A percentile compares a stretch with the other conserved stretches of the same genome.
These are phyloP conservation scores for Penicillium riverlandense DNA, from an alignment of 495 filamentous ascomycete genomes.

Conservation along the genomic window DNA sequence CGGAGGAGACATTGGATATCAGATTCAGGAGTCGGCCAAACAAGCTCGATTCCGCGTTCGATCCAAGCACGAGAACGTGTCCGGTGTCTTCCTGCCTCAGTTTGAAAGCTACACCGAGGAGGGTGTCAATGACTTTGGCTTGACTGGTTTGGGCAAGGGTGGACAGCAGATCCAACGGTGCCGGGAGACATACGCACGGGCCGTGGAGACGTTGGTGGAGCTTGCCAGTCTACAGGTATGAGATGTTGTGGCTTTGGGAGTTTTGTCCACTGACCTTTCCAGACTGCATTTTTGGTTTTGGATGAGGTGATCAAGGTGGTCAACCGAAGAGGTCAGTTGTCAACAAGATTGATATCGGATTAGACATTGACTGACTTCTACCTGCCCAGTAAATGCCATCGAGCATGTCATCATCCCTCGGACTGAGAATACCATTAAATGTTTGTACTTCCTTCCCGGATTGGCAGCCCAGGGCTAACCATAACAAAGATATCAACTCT, in stretches of 20 bases:
- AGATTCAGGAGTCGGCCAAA: slow-evolving; percentile 93
- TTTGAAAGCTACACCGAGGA: slow-evolving; percentile 82
- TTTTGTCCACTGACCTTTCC: slow-evolving; percentile 4
- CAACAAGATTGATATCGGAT: not conserved
- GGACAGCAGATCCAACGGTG: slow-evolving; percentile 95
- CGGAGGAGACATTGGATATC: slow-evolving; percentile 91
- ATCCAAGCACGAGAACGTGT: slow-evolving; percentile 97
- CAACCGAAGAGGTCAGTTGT: slow-evolving; percentile 73
- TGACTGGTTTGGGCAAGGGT: slow-evolving; percentile 94
- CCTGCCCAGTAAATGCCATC: slow-evolving; percentile 76
- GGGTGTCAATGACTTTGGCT: slow-evolving; percentile 88
- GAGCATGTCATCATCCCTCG: slow-evolving; percentile 98
- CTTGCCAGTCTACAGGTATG: slow-evolving; percentile 81
- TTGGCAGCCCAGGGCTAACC: slow-evolving; percentile 9
- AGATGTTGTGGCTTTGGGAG: too few relatives aligned
- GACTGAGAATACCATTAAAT: slow-evolving; percentile 98
- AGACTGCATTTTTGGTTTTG: slow-evolving; percentile 95
- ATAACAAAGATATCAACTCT: slow-evolving; percentile 78
- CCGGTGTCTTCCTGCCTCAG: slow-evolving; percentile 83
- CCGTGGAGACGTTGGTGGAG: slow-evolving; percentile 94
- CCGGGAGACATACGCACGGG: slow-evolving; percentile 93
- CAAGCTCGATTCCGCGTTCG: slow-evolving; percentile 85
- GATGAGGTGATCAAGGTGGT: slow-evolving; percentile 99
- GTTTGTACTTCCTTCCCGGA: slow-evolving; percentile 34
- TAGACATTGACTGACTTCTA: slow-evolving; percentile 15